phyloP scores from a whole-genome alignment of 1,139 yeast genomes.

The Pichia sp. region DNA sequence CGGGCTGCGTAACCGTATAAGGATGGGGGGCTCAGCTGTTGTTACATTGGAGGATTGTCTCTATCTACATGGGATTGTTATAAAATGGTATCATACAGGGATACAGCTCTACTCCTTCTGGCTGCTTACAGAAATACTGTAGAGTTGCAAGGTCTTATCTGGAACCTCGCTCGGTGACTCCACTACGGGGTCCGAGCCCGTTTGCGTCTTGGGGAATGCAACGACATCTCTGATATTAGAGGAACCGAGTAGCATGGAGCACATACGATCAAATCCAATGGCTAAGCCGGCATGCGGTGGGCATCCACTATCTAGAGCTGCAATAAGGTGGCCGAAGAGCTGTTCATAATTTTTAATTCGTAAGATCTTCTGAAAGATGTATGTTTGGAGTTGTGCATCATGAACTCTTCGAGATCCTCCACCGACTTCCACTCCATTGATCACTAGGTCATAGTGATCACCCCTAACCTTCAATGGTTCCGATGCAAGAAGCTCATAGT shows the following conservation, averaged over 20 bases:
- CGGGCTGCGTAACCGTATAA: no score
- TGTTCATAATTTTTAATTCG: conserved; percentile 46
- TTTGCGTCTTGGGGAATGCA: conserved; percentile 90
- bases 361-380: conserved; percentile 52
- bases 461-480: conserved; percentile 69
- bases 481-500: conserved; percentile 46
- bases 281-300: conserved; percentile 99
- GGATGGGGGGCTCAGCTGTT: no score
- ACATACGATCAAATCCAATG: conserved; percentile 85
- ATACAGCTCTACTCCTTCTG: no score
- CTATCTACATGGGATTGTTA: no score
- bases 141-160: conserved; percentile 40
- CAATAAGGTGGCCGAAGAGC: conserved; percentile 81
- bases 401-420: conserved; percentile 98
- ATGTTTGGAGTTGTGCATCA: conserved; percentile 69
- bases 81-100: no score
- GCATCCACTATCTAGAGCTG: conserved; percentile 83
- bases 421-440: conserved; percentile 93
- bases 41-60: no score
- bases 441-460: conserved; percentile 90
- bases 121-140: conserved; percentile 35
- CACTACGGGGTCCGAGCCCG: conserved; percentile 84
- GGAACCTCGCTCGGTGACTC: conserved; percentile 71
- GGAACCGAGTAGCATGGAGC: conserved; percentile 80
- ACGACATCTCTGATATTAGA: conserved; percentile 83